Conservation (phyloP, 805 yeast species). For the Ogataea kodamae region DNA sequence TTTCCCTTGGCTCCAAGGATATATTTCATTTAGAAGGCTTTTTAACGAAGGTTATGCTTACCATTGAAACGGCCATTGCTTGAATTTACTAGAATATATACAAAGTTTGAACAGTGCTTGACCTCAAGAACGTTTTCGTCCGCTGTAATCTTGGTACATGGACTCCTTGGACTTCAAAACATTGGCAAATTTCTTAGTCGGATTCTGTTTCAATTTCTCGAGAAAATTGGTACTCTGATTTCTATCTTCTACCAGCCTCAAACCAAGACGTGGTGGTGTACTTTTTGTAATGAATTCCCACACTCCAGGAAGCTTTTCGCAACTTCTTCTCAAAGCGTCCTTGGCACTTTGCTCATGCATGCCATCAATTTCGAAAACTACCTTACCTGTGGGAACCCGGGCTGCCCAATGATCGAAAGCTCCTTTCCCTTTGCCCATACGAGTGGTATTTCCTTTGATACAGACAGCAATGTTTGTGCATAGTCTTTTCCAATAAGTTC, state of each 20-base stretch:
- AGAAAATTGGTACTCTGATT: conserved; percentile 50
- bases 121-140: conserved; percentile 24
- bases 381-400: conserved; percentile 93
- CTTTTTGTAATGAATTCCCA: conserved; percentile 75
- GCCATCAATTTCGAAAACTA: conserved; percentile 73
- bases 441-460: conserved; percentile 95
- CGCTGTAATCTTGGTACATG: conserved; percentile 43
- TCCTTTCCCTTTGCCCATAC: conserved; percentile 99
- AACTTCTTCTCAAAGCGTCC: conserved; percentile 86
- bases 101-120: conserved; percentile 2
- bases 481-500: conserved; percentile 74
- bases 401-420: conserved; percentile 96
- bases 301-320: conserved; percentile 87
- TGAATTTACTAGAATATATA: conserved; percentile 1
- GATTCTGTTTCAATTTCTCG: conserved; percentile 51
- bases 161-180: conserved; percentile 47
- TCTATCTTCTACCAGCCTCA: conserved; percentile 46
- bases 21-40: conserved; percentile 96
- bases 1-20: conserved; percentile 80
- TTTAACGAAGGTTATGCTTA: conserved; percentile 82
- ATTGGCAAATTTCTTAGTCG: conserved; percentile 63
- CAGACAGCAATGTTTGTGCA: conserved; percentile 87
- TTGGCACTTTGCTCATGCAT: conserved; percentile 87
- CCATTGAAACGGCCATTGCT: conserved; percentile 43
- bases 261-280: conserved; percentile 68